Conservation (phyloP, 768 basidiomycete species). For the Trametes coccinea region DNA sequence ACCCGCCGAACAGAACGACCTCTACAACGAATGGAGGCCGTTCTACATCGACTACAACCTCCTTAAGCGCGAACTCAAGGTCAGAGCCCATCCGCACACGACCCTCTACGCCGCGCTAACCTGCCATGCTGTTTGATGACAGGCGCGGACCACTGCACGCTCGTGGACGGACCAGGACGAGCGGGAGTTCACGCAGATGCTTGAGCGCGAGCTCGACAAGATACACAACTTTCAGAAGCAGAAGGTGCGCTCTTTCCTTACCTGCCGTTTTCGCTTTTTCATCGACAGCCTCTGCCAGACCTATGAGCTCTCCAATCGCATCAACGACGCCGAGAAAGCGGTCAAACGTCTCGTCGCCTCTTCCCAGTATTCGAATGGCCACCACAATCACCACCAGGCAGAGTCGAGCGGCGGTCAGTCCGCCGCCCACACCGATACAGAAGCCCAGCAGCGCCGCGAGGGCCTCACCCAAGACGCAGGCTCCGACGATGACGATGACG, state of each 20-base stretch:
- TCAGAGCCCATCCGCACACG: conserved; percentile 30
- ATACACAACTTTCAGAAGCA: conserved; percentile 90
- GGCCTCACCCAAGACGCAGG: conserved; percentile 61
- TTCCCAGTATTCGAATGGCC: conserved; percentile 36
- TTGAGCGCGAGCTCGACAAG: conserved; percentile 89
- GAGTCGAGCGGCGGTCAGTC: conserved; percentile 11
- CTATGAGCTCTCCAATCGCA: conserved; percentile 77
- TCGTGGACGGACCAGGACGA: conserved; percentile 82
- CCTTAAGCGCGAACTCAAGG: conserved; percentile 90
- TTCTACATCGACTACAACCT: conserved; percentile 89
- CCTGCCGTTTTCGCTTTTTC: not conserved
- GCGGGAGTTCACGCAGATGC: conserved; percentile 71
- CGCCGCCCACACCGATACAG: conserved; percentile 41
- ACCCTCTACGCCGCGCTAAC: conserved; percentile 6
- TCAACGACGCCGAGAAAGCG: conserved; percentile 78
- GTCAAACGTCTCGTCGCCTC: conserved; percentile 76
- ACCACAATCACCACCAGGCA: conserved; percentile 11
- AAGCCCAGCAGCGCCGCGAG: conserved; percentile 52
- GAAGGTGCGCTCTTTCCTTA: conserved; percentile 53
- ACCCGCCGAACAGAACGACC: conserved; percentile 50
- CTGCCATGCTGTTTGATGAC: not conserved
- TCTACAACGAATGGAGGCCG: conserved; percentile 89
- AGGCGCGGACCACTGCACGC: conserved; percentile 53
- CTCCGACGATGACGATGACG: conserved; percentile 64
- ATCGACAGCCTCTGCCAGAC: conserved; percentile 50